phyloP scores from a whole-genome alignment of 2,329 filamentous ascomycete species.

The Apiospora aurea region DNA sequence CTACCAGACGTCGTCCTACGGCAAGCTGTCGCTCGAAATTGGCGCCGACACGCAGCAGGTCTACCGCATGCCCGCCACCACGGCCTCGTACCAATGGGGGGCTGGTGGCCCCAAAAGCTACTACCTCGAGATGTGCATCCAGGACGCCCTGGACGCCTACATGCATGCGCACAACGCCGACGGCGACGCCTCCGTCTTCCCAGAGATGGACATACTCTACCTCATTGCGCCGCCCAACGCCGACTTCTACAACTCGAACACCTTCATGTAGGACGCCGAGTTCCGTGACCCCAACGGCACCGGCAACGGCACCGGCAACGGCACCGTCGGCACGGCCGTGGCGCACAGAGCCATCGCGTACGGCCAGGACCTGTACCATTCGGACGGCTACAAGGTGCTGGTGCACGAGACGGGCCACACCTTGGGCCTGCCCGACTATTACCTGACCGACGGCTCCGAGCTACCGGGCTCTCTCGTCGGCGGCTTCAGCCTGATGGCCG shows the following conservation, averaged over 20 bases:
- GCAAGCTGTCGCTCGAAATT: slow-evolving; percentile 8
- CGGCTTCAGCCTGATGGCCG: slow-evolving; percentile 17
- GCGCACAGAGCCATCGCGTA: neutral
- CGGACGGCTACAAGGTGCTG: slow-evolving; percentile 3
- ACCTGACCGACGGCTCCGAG: neutral
- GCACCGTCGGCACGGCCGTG: neutral
- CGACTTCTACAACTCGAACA: neutral
- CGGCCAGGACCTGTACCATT: neutral
- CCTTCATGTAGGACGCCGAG: neutral
- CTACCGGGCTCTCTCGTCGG: neutral
- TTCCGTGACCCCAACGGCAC: neutral
- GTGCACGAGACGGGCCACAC: slow-evolving; percentile 17
- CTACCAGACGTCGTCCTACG: neutral
- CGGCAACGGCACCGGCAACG: neutral
- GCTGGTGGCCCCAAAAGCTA: neutral
- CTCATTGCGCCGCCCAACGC: neutral
- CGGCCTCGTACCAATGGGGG: neutral
- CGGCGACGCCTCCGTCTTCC: neutral
- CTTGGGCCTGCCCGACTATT: slow-evolving; percentile 1
- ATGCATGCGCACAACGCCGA: neutral
- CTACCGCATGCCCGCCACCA: slow-evolving; percentile 19
- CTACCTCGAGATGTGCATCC: neutral
- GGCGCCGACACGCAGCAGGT: slow-evolving; percentile 3
- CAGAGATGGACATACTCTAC: neutral
- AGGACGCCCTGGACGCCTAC: slow-evolving; percentile 16